These are phyloP conservation scores for Selenicereus undatus DNA, from an alignment of 148 eudicot species.

Conservation along the genomic window DNA sequence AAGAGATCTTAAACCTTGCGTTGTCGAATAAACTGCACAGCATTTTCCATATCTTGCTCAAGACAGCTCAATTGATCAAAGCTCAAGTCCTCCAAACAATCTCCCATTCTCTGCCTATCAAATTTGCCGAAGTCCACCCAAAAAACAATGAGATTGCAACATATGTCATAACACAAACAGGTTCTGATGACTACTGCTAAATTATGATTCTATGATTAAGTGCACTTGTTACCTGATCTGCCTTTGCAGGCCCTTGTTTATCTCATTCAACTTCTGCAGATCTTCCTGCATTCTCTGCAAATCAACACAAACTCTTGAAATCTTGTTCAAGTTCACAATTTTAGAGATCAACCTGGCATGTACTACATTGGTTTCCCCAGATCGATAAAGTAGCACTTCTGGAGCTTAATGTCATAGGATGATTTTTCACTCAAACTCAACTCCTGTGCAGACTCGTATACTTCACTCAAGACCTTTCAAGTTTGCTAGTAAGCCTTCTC, in stretches of 20 bases:
- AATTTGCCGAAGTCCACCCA: slow-evolving; percentile 3
- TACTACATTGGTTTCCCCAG: neutral
- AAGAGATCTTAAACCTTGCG: slow-evolving; percentile 54
- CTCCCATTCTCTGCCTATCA: slow-evolving; percentile 73
- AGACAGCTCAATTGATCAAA: slow-evolving; percentile 48
- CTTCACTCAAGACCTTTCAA: neutral
- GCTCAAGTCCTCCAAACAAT: slow-evolving; percentile 56
- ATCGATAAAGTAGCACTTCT: neutral
- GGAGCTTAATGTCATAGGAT: no score
- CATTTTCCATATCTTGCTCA: slow-evolving; percentile 48
- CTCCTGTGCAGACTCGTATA: neutral
- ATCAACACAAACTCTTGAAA: slow-evolving; percentile 6
- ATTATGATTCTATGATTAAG: neutral
- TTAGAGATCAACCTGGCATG: neutral
- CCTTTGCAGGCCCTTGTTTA: slow-evolving; percentile 49
- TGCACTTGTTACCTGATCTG: slow-evolving; percentile 53
- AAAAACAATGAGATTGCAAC: neutral
- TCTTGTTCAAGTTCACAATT: neutral
- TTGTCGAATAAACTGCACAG: slow-evolving; percentile 51
- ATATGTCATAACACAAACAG: neutral
- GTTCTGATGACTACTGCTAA: no score
- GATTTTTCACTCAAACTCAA: neutral
- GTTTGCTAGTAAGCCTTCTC: no score
- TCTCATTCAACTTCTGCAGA: slow-evolving; percentile 59
- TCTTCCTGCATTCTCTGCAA: slow-evolving; percentile 80